These are phyloP conservation scores for Kandelia obovata DNA, from an alignment of 345 rosid species.

Conservation along the genomic window DNA sequence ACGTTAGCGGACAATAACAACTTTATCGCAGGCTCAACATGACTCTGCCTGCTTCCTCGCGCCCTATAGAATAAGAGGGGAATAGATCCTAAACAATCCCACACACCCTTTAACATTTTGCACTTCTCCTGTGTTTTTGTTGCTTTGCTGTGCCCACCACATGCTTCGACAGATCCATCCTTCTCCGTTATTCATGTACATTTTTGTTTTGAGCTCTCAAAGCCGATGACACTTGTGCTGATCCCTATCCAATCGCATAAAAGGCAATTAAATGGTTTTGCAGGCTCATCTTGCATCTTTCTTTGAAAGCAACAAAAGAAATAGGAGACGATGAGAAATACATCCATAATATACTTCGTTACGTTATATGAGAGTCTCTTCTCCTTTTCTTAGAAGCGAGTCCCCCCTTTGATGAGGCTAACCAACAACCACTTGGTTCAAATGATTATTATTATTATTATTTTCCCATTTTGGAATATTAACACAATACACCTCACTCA, in stretches of 20 bases:
- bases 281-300: background rate
- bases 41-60: no score
- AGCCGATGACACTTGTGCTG: background rate
- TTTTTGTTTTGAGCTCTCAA: background rate
- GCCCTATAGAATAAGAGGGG: no score
- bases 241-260: background rate
- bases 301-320: background rate
- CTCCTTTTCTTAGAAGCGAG: constrained; percentile 7
- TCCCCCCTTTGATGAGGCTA: no score
- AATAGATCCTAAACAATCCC: no score
- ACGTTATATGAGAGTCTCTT: no score
- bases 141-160: constrained; percentile 6
- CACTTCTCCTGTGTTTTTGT: background rate
- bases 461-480: no score
- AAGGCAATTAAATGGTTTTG: background rate
- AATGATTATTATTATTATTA: no score
- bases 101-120: background rate
- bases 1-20: no score
- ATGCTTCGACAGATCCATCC: background rate
- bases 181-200: background rate
- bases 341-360: background rate
- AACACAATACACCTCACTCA: no score
- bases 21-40: no score
- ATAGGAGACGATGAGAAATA: background rate
- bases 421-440: no score